A percentile compares a stretch with the other conserved stretches of the same genome.
Conservation (phyloP, 2,329 filamentous ascomycete genomes). For the Colletotrichum sp. region DNA sequence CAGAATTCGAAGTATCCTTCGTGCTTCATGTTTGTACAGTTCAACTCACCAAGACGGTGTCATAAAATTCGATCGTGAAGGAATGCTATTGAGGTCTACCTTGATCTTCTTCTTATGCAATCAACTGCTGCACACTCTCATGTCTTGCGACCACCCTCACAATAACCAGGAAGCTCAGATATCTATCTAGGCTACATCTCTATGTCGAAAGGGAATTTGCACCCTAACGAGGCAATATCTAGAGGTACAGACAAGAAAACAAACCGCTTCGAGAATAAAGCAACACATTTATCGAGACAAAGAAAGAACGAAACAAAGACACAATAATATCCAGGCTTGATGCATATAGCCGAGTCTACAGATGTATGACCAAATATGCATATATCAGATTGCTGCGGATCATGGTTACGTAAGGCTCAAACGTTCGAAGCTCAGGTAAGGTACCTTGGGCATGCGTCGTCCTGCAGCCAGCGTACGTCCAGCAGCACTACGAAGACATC, state of each 20-base stretch:
- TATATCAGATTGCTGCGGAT: neutral
- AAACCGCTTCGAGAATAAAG: neutral
- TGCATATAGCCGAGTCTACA: neutral
- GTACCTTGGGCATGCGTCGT: neutral
- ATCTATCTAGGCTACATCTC: neutral
- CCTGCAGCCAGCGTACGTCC: neutral
- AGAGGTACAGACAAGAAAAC: neutral
- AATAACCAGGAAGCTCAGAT: neutral
- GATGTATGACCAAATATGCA: neutral
- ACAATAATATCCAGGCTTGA: neutral
- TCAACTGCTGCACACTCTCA: neutral
- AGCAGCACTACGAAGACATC: conserved; percentile 12
- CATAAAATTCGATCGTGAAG: neutral
- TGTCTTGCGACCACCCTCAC: neutral
- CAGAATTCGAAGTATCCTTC: neutral
- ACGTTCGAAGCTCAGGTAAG: neutral
- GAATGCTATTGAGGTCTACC: neutral
- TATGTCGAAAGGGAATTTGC: neutral
- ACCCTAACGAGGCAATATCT: neutral
- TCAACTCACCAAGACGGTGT: neutral
- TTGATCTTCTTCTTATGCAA: neutral
- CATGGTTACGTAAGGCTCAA: neutral
- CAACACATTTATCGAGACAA: neutral
- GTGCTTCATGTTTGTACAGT: neutral
- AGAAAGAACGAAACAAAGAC: neutral